Evolutionary conservation across 23 red algal species (phyloP).

Genomic region (Gracilaria caudata): DNA sequence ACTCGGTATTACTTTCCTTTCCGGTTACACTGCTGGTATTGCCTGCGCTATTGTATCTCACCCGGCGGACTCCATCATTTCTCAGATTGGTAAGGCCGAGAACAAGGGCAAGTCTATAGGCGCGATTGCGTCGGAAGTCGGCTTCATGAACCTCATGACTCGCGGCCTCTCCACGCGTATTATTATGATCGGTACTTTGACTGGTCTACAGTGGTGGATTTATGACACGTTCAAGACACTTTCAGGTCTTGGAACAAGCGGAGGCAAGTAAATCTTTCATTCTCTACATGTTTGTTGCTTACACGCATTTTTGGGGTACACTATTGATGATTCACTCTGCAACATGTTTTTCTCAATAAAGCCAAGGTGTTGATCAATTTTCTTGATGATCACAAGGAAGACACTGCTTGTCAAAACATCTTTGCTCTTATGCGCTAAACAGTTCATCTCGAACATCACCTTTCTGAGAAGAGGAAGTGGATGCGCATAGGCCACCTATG

Average conservation of each 20-base stretch:
- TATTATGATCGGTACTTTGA: slow-evolving; percentile 94
- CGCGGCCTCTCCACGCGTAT: slow-evolving; percentile 73
- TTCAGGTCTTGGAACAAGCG: slow-evolving; percentile 73
- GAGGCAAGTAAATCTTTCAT: slow-evolving; percentile 55
- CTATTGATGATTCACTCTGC: neutral
- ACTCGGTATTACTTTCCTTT: slow-evolving; percentile 81
- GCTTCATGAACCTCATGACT: slow-evolving; percentile 74
- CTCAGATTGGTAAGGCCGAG: slow-evolving; percentile 87
- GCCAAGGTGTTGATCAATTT: neutral
- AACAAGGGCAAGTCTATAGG: slow-evolving; percentile 82
- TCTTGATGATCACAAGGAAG: too few species aligned
- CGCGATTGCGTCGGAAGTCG: slow-evolving; percentile 80
- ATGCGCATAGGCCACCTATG: too few species aligned
- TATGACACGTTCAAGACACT: slow-evolving; percentile 87
- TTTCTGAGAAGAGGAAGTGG: too few species aligned
- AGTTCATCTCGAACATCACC: too few species aligned
- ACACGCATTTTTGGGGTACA: slow-evolving; percentile 7
- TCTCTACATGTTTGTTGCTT: neutral
- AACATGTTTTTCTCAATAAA: neutral
- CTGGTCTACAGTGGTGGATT: slow-evolving; percentile 86
- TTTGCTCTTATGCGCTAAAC: too few species aligned
- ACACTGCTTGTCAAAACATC: neutral
- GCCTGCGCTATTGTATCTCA: slow-evolving; percentile 93
- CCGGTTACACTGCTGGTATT: slow-evolving; percentile 90
- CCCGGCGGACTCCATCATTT: slow-evolving; percentile 93